Evolutionary conservation across 1,284 basidiomycete genomes (phyloP).

Genomic region (Apiotrichum akiyoshidainum): DNA sequence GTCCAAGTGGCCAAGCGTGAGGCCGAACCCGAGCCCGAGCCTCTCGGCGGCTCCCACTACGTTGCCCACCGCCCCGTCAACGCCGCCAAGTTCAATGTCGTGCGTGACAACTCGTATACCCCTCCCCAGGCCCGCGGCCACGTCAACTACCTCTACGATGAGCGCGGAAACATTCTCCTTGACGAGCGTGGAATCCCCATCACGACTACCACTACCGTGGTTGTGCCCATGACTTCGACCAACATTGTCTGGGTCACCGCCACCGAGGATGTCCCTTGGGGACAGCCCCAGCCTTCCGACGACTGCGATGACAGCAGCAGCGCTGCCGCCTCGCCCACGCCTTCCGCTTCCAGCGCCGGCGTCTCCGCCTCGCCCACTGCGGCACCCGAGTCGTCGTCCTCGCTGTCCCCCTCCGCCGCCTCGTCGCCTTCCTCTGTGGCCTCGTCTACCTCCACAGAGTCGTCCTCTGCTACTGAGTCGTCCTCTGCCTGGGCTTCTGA

Average conservation of each 20-base stretch:
- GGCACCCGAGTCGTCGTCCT: neutral
- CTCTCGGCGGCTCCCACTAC: slow-evolving; percentile 18
- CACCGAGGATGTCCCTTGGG: slow-evolving; percentile 7
- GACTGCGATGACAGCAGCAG: too few relatives aligned
- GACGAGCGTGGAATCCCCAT: slow-evolving; percentile 45
- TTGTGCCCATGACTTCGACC: slow-evolving; percentile 41
- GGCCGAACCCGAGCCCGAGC: slow-evolving; percentile 2
- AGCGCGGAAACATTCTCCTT: neutral
- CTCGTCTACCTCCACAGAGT: neutral
- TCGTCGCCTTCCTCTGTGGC: too few relatives aligned
- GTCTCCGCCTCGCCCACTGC: neutral
- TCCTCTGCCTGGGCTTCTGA: neutral
- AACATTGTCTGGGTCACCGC: slow-evolving; percentile 42
- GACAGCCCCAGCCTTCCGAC: slow-evolving; percentile 3
- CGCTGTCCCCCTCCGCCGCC: too few relatives aligned
- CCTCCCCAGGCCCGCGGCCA: neutral
- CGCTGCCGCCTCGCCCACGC: neutral
- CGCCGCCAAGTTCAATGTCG: neutral
- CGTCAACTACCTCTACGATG: slow-evolving; percentile 7
- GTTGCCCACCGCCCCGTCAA: neutral
- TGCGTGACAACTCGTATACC: neutral
- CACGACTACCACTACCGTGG: slow-evolving; percentile 46
- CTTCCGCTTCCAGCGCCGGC: too few relatives aligned
- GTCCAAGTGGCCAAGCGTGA: slow-evolving; percentile 2
- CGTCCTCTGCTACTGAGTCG: neutral